These are phyloP conservation scores for Nyctanthes arbortristis DNA, from an alignment of 257 asterid genomes.

Conservation along the genomic window DNA sequence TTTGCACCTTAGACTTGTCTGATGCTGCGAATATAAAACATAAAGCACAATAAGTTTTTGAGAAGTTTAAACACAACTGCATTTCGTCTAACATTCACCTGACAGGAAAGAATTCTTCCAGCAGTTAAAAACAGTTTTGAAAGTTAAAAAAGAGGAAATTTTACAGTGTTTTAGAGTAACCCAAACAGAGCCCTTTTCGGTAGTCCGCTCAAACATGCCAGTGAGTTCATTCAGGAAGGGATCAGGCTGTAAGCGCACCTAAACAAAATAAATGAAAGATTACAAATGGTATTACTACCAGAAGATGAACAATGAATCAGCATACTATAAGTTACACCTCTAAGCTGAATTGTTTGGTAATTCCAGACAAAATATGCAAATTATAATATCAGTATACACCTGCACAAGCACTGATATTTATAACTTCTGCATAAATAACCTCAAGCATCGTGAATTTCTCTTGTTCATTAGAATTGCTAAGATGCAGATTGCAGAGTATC, in stretches of 20 bases:
- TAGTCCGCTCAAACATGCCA: constrained; percentile 74
- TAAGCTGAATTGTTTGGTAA: no score
- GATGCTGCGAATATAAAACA: constrained; percentile 51
- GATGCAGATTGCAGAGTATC: no score
- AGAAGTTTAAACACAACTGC: constrained; percentile 10
- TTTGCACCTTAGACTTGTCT: constrained; percentile 68
- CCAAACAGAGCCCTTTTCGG: constrained; percentile 89
- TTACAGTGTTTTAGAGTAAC: constrained; percentile 80
- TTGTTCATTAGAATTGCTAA: no score
- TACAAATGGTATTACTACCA: no score
- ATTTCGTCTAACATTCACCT: background rate
- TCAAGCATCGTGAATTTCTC: no score
- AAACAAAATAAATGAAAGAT: constrained; percentile 17
- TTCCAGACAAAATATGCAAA: no score
- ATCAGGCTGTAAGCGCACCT: constrained; percentile 81
- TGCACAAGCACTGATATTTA: no score
- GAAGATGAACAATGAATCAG: no score
- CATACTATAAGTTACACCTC: no score
- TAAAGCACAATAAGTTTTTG: constrained; percentile 5
- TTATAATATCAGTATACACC: no score
- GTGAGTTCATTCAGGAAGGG: constrained; percentile 82
- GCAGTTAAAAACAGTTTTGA: background rate
- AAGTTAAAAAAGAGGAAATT: constrained; percentile 24
- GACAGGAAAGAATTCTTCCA: constrained; percentile 3
- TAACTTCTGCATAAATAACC: no score